These are phyloP conservation scores for Cynara cardunculus DNA, from an alignment of 129 eudicot genomes.

Conservation along the genomic window DNA sequence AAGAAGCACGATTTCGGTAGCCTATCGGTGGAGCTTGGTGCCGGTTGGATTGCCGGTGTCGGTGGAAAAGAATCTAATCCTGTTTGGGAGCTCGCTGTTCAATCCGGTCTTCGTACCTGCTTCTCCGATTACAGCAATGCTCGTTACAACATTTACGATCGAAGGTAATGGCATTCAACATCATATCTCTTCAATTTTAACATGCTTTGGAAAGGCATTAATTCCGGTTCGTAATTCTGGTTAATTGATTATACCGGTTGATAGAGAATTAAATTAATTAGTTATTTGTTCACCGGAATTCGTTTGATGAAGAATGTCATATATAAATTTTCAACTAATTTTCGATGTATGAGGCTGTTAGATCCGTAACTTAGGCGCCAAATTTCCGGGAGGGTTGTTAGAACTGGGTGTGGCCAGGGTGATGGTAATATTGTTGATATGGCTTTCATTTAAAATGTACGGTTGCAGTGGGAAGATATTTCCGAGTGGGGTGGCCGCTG, in stretches of 20 bases:
- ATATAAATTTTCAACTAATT: neutral
- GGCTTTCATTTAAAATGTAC: neutral
- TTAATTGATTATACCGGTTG: neutral
- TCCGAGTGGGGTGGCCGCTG: constrained; percentile 76
- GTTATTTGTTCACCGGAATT: neutral
- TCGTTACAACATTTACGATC: constrained; percentile 82
- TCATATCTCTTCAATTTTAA: neutral
- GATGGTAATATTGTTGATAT: neutral
- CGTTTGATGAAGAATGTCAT: neutral
- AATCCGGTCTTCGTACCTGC: constrained; percentile 64
- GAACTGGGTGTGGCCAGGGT: neutral
- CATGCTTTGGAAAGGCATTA: neutral
- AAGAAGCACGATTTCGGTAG: constrained; percentile 62
- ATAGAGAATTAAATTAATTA: neutral
- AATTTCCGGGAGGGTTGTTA: neutral
- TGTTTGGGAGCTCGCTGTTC: constrained; percentile 69
- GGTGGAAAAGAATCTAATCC: constrained; percentile 76
- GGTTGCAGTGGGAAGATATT: constrained; percentile 71
- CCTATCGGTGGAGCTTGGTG: constrained; percentile 87
- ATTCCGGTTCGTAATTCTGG: neutral
- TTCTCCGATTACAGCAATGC: constrained; percentile 90
- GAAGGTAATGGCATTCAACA: constrained; percentile 16
- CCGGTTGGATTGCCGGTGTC: constrained; percentile 99
- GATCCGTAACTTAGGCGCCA: neutral
- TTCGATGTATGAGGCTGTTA: neutral